Evolutionary conservation across 108 stramenopile species (phyloP).

Genomic region (Asterionellopsis glacialis): DNA sequence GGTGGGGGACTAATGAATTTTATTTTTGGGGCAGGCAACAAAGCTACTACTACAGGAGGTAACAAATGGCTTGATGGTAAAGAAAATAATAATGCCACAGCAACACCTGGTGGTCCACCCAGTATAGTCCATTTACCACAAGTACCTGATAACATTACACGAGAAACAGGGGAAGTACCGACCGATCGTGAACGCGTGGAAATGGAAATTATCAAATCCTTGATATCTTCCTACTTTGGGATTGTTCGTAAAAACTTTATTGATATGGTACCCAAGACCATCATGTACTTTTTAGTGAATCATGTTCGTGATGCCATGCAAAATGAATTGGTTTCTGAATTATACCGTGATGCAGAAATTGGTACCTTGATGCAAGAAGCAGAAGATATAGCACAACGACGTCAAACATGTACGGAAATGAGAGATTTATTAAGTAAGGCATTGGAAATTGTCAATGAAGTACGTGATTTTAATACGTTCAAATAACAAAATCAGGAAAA

Average conservation of each 20-base stretch:
- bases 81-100: slow-evolving; percentile 14
- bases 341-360: slow-evolving; percentile 89
- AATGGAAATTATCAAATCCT: slow-evolving; percentile 94
- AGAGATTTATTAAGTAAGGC: slow-evolving; percentile 86
- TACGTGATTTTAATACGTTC: slow-evolving; percentile 85
- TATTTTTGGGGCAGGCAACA: slow-evolving; percentile 75
- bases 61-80: not conserved
- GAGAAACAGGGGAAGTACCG: slow-evolving; percentile 85
- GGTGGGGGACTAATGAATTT: slow-evolving; percentile 87
- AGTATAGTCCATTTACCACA: slow-evolving; percentile 90
- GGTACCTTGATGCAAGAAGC: slow-evolving; percentile 84
- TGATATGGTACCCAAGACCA: slow-evolving; percentile 97
- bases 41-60: slow-evolving; percentile 15
- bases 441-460: slow-evolving; percentile 94
- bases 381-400: slow-evolving; percentile 82
- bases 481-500: slow-evolving; percentile 22
- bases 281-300: slow-evolving; percentile 99
- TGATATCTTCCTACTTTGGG: slow-evolving; percentile 92
- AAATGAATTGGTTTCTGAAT: slow-evolving; percentile 91
- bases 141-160: slow-evolving; percentile 86
- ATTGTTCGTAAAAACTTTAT: slow-evolving; percentile 96
- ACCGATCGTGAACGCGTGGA: slow-evolving; percentile 87
- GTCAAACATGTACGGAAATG: slow-evolving; percentile 92
- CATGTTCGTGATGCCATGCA: slow-evolving; percentile 92
- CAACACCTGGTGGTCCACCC: slow-evolving; percentile 37